These are phyloP conservation scores for Cubamyces sp. DNA, from an alignment of 768 basidiomycete genomes.

Conservation along the genomic window DNA sequence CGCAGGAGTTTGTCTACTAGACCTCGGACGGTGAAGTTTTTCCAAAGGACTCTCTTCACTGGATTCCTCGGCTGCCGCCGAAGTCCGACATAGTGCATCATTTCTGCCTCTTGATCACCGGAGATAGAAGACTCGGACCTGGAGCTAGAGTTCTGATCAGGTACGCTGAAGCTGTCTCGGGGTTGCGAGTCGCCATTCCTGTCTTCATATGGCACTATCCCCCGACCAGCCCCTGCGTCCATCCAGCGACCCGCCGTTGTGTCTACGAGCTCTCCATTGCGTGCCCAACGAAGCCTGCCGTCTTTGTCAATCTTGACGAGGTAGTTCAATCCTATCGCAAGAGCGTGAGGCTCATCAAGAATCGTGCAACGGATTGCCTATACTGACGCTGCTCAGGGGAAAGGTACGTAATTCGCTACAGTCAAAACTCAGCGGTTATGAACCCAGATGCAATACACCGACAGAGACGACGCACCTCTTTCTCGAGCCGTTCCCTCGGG, in stretches of 20 bases:
- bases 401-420: slow-evolving; percentile 48
- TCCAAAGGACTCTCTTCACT: slow-evolving; percentile 45
- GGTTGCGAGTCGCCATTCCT: slow-evolving; percentile 26
- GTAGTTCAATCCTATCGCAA: slow-evolving; percentile 63
- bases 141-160: slow-evolving; percentile 21
- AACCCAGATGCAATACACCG: background rate
- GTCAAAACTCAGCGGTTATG: slow-evolving; percentile 4
- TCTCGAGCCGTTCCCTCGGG: slow-evolving; percentile 61
- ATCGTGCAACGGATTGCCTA: background rate
- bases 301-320: slow-evolving; percentile 57
- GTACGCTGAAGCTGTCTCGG: slow-evolving; percentile 18
- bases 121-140: slow-evolving; percentile 24
- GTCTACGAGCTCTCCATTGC: slow-evolving; percentile 60
- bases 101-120: slow-evolving; percentile 35
- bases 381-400: slow-evolving; percentile 52
- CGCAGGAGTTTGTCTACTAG: slow-evolving; percentile 55
- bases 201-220: slow-evolving; percentile 47
- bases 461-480: slow-evolving; percentile 44
- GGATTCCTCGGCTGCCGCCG: slow-evolving; percentile 38
- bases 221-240: slow-evolving; percentile 58
- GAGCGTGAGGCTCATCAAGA: background rate
- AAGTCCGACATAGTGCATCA: slow-evolving; percentile 47
- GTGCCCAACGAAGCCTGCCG: slow-evolving; percentile 62
- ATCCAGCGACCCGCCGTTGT: slow-evolving; percentile 65
- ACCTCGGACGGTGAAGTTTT: slow-evolving; percentile 54